Base-by-base conservation (phyloP, 768 basidiomycete genomes). In the Mycena galopus region DNA sequence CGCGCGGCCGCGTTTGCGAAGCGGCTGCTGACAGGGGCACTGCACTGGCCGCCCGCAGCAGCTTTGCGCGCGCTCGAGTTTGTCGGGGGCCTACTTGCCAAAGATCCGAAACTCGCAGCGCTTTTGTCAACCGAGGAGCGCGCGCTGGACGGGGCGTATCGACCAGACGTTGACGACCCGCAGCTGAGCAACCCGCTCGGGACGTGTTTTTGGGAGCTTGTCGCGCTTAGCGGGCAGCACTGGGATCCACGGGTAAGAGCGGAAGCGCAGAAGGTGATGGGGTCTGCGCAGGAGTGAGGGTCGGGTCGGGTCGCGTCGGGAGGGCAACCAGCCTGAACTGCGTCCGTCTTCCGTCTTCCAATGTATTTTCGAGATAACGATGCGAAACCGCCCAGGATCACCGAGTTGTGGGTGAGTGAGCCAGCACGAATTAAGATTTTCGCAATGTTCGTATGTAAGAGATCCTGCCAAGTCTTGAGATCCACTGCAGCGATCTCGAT, bases 1-100 rank as follows among this genome's bases (percentile, higher is more conserved):
- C 92, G 96, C 76, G 89, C 92, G 51, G 95, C 96, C 53, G 96
- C 97, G 3, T 99, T 99, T 82, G 88, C 94, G 65, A 99, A 99
- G 83, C 94, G 97, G n/a, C 87, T 99, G 57, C 86, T 97, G 32
- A 88, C 88, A 58, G 91, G 92, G 37, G 89, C 93, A 6, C 85
- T 99, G 47, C 91, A 94, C 78, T 96, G 97, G 92, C 89, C 96
- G 0, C 86, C 94, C 4, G 77, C 82, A 1, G 85, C 88, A 14
- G 90, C 91, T 23, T 82, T 92, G 55, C 91, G 92, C 33, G 86
- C 92, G 23, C 81, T 99, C 44, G 90, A 91, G 37, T 94, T 98
- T 75, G 91, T 97, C 9, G 84, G 84, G 42, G 86, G 84, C 51
- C 84, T 99, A 75, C 82, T 98, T 65, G 89, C 87, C 58, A 92